Conservation (phyloP, 2,329 filamentous ascomycete species). For the Penicillium paneum region DNA sequence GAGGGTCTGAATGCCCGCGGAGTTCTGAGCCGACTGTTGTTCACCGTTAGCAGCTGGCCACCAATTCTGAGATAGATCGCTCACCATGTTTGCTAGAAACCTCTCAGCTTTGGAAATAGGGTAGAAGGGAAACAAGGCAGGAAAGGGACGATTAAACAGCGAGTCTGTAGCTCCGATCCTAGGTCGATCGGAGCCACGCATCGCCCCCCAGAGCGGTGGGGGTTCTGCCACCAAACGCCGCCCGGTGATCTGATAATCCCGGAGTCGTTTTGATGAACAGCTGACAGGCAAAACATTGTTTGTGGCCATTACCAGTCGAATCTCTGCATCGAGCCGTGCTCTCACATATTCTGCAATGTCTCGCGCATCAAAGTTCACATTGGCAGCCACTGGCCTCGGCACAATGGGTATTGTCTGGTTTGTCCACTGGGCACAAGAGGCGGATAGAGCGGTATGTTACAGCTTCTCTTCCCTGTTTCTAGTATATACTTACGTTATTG, state of each 20-base stretch:
- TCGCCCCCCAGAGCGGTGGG: constrained; percentile 33
- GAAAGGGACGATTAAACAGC: constrained; percentile 18
- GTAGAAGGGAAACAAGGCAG: constrained; percentile 7
- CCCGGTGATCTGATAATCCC: constrained; percentile 25
- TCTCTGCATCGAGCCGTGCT: not conserved
- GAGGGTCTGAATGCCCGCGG: constrained; percentile 94
- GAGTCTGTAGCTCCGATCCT: constrained; percentile 28
- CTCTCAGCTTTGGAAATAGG: constrained; percentile 12
- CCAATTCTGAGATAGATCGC: constrained; percentile 2
- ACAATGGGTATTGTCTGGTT: constrained; percentile 74
- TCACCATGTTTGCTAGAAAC: constrained; percentile 29
- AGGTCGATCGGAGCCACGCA: constrained; percentile 30
- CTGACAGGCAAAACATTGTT: not conserved
- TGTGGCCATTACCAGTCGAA: not conserved
- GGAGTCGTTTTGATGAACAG: constrained; percentile 12
- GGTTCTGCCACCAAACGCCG: constrained; percentile 36
- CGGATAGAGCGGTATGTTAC: constrained; percentile 71
- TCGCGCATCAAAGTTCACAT: constrained; percentile 79
- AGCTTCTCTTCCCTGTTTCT: not conserved
- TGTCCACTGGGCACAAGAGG: constrained; percentile 85
- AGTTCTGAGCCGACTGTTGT: constrained; percentile 90
- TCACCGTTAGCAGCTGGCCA: constrained; percentile 6
- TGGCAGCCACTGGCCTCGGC: constrained; percentile 72
- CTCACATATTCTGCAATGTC: constrained; percentile 63
- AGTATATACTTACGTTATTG: constrained; percentile 4